Evolutionary conservation across 1,139 yeast genomes (phyloP).

Genomic region (Saccharomycopsis hybrid): DNA sequence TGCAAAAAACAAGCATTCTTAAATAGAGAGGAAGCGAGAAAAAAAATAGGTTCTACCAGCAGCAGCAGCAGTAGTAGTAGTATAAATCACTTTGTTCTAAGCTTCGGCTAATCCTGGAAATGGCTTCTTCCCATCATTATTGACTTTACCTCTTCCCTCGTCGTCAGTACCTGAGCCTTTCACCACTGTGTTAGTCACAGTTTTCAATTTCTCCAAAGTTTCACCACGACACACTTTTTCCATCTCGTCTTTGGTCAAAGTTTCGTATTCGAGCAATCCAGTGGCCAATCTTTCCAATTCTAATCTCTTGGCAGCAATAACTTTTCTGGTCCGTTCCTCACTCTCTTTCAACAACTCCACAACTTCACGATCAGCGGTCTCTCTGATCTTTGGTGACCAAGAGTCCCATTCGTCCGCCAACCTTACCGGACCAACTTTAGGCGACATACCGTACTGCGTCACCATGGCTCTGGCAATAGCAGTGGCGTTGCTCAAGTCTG

Average conservation of each 20-base stretch:
- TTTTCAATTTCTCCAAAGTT: constrained; percentile 57
- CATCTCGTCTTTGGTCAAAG: constrained; percentile 86
- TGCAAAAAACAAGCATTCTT: no score
- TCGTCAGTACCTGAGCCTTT: constrained; percentile 32
- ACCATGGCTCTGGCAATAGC: constrained; percentile 95
- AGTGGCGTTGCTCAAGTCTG: constrained; percentile 87
- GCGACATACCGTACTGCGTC: constrained; percentile 94
- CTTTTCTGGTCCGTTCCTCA: constrained; percentile 69
- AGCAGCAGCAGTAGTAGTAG: neutral
- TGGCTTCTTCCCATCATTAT: neutral
- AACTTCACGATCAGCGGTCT: constrained; percentile 89
- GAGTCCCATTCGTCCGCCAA: constrained; percentile 86
- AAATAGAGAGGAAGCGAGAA: no score
- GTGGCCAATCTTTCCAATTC: constrained; percentile 87
- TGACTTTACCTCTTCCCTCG: neutral
- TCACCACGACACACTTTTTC: constrained; percentile 80
- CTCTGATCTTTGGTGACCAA: constrained; percentile 87
- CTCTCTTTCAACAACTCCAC: constrained; percentile 65
- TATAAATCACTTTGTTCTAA: no score
- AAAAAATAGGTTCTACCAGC: no score
- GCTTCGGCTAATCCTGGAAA: neutral
- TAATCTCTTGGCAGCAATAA: constrained; percentile 53
- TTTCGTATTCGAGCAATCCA: constrained; percentile 92
- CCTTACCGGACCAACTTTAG: constrained; percentile 85
- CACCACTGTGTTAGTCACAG: constrained; percentile 71